A percentile compares a stretch with the other conserved stretches of the same genome.
These are phyloP conservation scores for Wakefieldia striispora DNA, from an alignment of 768 basidiomycete species.

Conservation along the genomic window DNA sequence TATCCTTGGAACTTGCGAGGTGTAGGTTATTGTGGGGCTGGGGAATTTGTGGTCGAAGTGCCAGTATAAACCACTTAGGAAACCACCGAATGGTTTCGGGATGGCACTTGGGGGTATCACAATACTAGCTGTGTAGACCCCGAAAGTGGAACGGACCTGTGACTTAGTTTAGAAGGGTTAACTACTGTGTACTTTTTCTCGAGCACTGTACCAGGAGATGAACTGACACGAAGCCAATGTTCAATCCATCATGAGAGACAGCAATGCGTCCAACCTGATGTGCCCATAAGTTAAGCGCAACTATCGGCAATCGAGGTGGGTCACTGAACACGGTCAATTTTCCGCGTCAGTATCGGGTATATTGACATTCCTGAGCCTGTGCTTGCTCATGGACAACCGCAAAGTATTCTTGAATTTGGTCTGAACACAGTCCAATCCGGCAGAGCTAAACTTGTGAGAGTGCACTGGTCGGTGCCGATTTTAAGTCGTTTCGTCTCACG, in stretches of 20 bases:
- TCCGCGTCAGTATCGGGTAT: no score
- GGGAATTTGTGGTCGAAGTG: slow-evolving; percentile 10
- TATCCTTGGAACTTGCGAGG: slow-evolving; percentile 67
- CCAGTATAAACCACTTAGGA: no score
- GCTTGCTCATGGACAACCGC: neutral
- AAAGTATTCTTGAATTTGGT: neutral
- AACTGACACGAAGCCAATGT: neutral
- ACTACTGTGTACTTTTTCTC: neutral
- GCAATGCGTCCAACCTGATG: neutral
- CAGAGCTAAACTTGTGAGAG: neutral
- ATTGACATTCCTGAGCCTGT: no score
- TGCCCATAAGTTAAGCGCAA: neutral
- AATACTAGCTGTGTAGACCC: no score
- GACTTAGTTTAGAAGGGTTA: neutral
- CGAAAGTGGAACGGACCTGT: no score
- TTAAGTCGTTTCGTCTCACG: neutral
- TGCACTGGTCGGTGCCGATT: neutral
- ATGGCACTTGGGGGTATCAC: no score
- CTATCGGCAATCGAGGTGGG: neutral
- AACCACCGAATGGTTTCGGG: no score
- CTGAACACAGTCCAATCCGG: no score
- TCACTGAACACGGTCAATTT: no score
- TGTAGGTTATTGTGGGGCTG: slow-evolving; percentile 43
- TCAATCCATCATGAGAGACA: neutral
- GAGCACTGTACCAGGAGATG: neutral